Percentiles rank a stretch among this genome's conserved stretches.
Conservation (phyloP, 1,284 basidiomycete species). For the Papiliotrema flavescens region DNA sequence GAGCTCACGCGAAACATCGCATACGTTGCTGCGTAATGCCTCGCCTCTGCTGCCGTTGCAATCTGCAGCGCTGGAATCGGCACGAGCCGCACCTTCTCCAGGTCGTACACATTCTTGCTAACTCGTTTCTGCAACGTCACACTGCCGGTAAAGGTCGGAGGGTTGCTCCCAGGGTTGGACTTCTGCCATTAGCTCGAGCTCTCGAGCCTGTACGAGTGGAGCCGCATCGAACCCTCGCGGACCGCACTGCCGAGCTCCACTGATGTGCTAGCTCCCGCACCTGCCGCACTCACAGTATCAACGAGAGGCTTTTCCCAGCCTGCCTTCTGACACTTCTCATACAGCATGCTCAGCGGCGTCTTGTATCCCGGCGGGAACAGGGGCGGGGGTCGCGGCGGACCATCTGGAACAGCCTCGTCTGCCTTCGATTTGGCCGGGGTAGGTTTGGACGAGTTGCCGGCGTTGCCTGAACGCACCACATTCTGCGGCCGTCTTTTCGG, state of each 20-base stretch:
- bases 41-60: constrained; percentile 66
- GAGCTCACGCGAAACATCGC: constrained; percentile 74
- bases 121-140: constrained; percentile 63
- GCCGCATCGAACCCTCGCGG: too few relatives aligned
- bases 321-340: constrained; percentile 80
- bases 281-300: constrained; percentile 60
- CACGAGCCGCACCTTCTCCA: constrained; percentile 66
- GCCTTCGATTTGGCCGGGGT: constrained; percentile 54
- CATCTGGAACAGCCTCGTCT: constrained; percentile 14
- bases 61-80: constrained; percentile 65
- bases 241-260: too few relatives aligned
- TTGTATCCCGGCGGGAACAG: constrained; percentile 79
- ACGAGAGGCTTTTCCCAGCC: constrained; percentile 77
- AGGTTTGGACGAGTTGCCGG: constrained; percentile 70
- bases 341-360: constrained; percentile 67
- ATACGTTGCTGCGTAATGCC: constrained; percentile 83
- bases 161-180: constrained; percentile 51
- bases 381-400: constrained; percentile 48
- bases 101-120: constrained; percentile 63
- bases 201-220: too few relatives aligned
- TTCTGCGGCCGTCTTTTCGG: constrained; percentile 58
- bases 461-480: constrained; percentile 80
- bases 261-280: too few relatives aligned
- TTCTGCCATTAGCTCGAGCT: constrained; percentile 32
- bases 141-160: constrained; percentile 58